These are phyloP conservation scores for Schrenkiella parvula DNA, from an alignment of 345 rosid species.

Conservation along the genomic window DNA sequence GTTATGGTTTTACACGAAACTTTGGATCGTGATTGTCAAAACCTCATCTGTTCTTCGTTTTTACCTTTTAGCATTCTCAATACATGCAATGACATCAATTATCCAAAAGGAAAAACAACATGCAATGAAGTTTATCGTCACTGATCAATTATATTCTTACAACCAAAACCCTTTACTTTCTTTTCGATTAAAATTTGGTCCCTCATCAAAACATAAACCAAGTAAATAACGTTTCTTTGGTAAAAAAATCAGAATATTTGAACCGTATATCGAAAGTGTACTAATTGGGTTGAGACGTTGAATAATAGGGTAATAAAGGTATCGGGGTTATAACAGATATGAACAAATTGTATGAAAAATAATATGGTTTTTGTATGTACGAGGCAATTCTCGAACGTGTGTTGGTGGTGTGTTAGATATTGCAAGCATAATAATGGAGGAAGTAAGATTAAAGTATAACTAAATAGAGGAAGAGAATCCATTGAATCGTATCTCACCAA, in stretches of 20 bases:
- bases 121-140: not conserved
- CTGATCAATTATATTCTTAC: too few species aligned
- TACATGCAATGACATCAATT: not conserved
- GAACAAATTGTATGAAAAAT: slow-evolving; percentile 14
- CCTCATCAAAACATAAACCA: not conserved
- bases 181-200: too few species aligned
- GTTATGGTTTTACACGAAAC: not conserved
- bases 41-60: not conserved
- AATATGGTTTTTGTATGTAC: slow-evolving; percentile 27
- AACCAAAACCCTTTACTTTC: too few species aligned
- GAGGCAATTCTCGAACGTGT: slow-evolving; percentile 31
- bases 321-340: not conserved
- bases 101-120: not conserved
- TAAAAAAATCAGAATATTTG: not conserved
- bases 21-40: not conserved
- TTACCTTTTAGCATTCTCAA: not conserved
- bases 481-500: slow-evolving; percentile 27
- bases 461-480: slow-evolving; percentile 21
- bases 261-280: not conserved
- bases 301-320: slow-evolving; percentile 10
- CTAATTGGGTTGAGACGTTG: not conserved
- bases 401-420: slow-evolving; percentile 31
- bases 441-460: not conserved
- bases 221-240: not conserved
- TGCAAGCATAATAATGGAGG: slow-evolving; percentile 28